A percentile compares a stretch with the other conserved stretches of the same genome.
phyloP scores from a whole-genome alignment of 176 grass and related monocot species.

The Cymbopogon citratus region DNA sequence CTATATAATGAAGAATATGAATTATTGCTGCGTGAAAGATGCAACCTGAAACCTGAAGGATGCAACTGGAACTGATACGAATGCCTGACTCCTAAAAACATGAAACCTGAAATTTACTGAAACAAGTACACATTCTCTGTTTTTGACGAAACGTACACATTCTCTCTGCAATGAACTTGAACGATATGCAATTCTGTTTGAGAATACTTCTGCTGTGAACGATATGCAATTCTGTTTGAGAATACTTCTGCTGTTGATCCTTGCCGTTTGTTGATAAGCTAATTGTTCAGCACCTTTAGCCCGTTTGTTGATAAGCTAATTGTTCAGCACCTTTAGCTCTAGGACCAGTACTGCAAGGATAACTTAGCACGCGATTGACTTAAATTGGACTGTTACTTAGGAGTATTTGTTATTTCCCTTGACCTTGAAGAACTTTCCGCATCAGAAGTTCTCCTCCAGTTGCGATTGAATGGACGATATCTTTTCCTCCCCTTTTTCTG shows the following conservation, averaged over 20 bases:
- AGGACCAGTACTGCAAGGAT: conserved; percentile 32
- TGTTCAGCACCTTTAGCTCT: conserved; percentile 38
- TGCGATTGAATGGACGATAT: too few species aligned
- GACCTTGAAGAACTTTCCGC: conserved; percentile 57
- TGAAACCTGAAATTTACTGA: too few species aligned
- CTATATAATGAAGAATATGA: too few species aligned
- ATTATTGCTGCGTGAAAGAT: too few species aligned
- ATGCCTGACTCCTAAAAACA: too few species aligned
- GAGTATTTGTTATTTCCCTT: conserved; percentile 39
- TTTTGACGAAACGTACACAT: too few species aligned
- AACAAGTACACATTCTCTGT: too few species aligned
- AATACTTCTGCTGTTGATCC: conserved; percentile 24
- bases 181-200: too few species aligned
- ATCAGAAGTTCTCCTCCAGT: conserved; percentile 35
- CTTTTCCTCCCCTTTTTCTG: too few species aligned
- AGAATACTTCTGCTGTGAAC: conserved; percentile 19
- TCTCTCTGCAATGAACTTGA: too few species aligned
- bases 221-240: not conserved
- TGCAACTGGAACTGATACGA: too few species aligned
- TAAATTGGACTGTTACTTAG: conserved; percentile 26
- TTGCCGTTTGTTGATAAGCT: conserved; percentile 26
- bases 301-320: conserved; percentile 25
- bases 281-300: conserved; percentile 33
- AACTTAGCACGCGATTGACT: conserved; percentile 20
- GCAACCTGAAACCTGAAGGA: too few species aligned